Conservation (phyloP, 2,329 filamentous ascomycete species). For the Botrytis sinoallii region DNA sequence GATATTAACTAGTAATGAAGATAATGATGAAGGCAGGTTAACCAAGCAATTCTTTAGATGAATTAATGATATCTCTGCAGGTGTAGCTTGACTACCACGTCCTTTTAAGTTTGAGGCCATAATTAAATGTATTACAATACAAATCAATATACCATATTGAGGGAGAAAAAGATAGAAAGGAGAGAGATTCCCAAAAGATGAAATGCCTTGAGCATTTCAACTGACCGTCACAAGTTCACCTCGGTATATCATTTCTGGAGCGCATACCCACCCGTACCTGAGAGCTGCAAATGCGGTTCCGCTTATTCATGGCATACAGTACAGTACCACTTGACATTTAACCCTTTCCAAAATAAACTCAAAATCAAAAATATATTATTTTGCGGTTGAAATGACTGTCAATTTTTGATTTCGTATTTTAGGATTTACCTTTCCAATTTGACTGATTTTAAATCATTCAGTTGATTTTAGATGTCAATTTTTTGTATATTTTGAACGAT, state of each 20-base stretch:
- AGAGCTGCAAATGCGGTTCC: background rate
- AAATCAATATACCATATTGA: constrained; percentile 4
- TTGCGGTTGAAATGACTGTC: background rate
- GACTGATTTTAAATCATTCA: background rate
- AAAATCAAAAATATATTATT: background rate
- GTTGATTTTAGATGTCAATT: background rate
- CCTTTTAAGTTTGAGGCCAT: constrained; percentile 32
- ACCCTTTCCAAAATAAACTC: background rate
- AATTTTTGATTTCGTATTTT: background rate
- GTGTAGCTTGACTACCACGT: constrained; percentile 58
- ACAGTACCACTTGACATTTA: background rate
- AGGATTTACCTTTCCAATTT: background rate
- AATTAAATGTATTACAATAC: constrained; percentile 11
- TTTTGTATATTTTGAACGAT: background rate
- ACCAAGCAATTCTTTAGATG: constrained; percentile 93
- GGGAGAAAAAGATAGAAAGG: background rate
- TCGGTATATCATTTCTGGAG: constrained; percentile 14
- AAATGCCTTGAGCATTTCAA: background rate
- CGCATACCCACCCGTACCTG: background rate
- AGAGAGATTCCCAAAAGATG: background rate
- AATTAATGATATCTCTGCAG: constrained; percentile 80
- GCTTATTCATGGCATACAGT: background rate
- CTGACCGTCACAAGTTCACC: constrained; percentile 12
- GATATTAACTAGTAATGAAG: constrained; percentile 79
- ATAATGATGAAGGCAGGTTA: constrained; percentile 82